Percentiles rank a stretch among this genome's conserved stretches.
phyloP scores from a whole-genome alignment of 768 basidiomycete genomes.

The Boletus reticuloceps region DNA sequence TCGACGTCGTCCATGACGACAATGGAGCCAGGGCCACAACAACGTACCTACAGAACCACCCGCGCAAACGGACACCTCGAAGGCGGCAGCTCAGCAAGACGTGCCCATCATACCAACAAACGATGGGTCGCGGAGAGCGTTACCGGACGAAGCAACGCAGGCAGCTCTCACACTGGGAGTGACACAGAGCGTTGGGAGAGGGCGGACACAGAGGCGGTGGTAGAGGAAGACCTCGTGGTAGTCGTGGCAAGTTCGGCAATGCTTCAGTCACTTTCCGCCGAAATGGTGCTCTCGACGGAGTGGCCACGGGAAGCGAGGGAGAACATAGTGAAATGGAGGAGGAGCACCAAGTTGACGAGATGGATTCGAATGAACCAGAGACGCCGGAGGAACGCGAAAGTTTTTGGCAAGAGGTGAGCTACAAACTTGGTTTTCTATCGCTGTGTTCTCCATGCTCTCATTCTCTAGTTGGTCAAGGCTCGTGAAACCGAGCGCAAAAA shows the following conservation, averaged over 20 bases:
- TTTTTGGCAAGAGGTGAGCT: slow-evolving; percentile 70
- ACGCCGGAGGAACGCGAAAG: slow-evolving; percentile 62
- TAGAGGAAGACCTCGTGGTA: slow-evolving; percentile 40
- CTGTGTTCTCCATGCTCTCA: slow-evolving; percentile 22
- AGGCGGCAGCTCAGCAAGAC: slow-evolving; percentile 18
- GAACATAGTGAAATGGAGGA: slow-evolving; percentile 36
- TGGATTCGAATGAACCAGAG: slow-evolving; percentile 52
- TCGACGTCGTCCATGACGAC: slow-evolving; percentile 14
- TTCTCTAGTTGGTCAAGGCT: slow-evolving; percentile 60
- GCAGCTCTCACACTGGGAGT: slow-evolving; percentile 34
- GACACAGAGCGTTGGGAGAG: slow-evolving; percentile 64
- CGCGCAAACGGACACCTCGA: slow-evolving; percentile 25
- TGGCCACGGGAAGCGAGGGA: slow-evolving; percentile 33
- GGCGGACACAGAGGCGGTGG: slow-evolving; percentile 55
- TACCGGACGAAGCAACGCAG: slow-evolving; percentile 32
- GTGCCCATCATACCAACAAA: slow-evolving; percentile 49
- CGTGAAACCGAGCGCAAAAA: slow-evolving; percentile 69
- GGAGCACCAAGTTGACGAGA: slow-evolving; percentile 26
- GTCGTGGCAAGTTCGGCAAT: slow-evolving; percentile 41
- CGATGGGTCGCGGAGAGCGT: slow-evolving; percentile 54
- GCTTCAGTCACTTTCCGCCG: slow-evolving; percentile 37
- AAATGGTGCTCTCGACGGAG: slow-evolving; percentile 27
- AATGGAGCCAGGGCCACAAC: slow-evolving; percentile 28
- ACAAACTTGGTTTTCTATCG: slow-evolving; percentile 6
- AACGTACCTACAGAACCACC: slow-evolving; percentile 16